Evolutionary conservation across 306 rosid species (phyloP), one percentile per base, ranked within the genome.

Genomic region (Pterocarpus macrocarpus): DNA sequence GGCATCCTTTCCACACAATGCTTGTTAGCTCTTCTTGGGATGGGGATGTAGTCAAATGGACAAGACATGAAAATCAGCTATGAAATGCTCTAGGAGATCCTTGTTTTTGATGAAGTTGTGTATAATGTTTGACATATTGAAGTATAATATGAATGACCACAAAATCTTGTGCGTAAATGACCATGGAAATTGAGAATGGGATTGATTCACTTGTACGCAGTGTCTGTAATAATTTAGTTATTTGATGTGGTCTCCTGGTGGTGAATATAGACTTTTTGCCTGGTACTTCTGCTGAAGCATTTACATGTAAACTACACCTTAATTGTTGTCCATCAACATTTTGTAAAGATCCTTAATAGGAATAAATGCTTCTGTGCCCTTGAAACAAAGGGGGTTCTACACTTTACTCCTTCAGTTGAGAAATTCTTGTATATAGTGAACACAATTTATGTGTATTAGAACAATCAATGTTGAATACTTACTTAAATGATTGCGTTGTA

Each of bases 21-120:
- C 94, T 93, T 14, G 92, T 91, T 58, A 95, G 99, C 87, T 91
- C 99, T 41, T 93, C 95, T 11, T 95, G 99, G 97, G 97, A 95
- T 76, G 99, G 99, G 38, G 94, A 86, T 62, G 67, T 95, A 1
- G 95, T 88, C 69, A 95, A 85, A 89, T 95, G 97, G 49, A 43
- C 49, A 43, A 43, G 49, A 43, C 49, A 43, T 8, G 49, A 43
- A 43, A 44, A 55, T 68, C 57, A 17, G 16, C 11, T 74, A n/a
- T 32, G 58, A 45, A 59, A 79, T 79, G 34, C 15, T 79, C 22
- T 56, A 64, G 71, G 44, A 67, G 63, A 50, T 69, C 34, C 66
- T 55, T 45, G 77, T 59, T 65, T 52, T 52, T 69, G 52, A 62
- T 61, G 50, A 59, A 67, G 63, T 64, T 70, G 73, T 65, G 69